Percentiles rank a stretch among this genome's conserved stretches.
Conservation (phyloP, 495 filamentous ascomycete species). For the Tuber magnatum region DNA sequence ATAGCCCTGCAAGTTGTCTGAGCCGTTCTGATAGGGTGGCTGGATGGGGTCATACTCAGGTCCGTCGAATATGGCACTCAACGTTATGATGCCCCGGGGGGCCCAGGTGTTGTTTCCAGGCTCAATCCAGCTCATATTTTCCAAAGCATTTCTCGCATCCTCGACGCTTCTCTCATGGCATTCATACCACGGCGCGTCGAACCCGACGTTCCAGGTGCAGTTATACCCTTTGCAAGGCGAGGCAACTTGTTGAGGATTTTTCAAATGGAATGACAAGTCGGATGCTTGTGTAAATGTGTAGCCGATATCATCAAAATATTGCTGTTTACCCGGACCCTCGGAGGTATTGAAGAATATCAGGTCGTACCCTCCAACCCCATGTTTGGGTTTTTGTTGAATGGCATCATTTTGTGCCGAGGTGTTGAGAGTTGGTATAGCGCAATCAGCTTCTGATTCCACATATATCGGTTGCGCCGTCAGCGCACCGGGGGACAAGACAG, state of each 20-base stretch:
- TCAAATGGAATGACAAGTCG: background rate
- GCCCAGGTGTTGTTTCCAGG: background rate
- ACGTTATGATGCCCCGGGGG: background rate
- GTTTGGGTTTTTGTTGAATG: constrained; percentile 23
- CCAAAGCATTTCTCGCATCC: background rate
- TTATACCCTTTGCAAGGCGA: constrained; percentile 42
- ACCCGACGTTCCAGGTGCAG: constrained; percentile 41
- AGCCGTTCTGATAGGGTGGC: background rate
- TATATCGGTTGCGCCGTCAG: background rate
- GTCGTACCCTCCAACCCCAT: constrained; percentile 30
- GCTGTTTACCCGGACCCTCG: background rate
- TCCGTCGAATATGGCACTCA: background rate
- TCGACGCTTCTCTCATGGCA: constrained; percentile 32
- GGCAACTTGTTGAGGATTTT: background rate
- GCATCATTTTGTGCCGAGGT: constrained; percentile 22
- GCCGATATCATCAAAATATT: background rate
- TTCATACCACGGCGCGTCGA: constrained; percentile 43
- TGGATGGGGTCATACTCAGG: background rate
- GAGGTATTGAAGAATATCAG: constrained; percentile 42
- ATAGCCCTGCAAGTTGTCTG: background rate
- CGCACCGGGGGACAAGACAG: background rate
- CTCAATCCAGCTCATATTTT: background rate
- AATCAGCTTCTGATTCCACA: background rate
- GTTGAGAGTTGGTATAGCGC: background rate
- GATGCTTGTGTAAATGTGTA: background rate